Base-by-base conservation (phyloP, 495 filamentous ascomycete genomes). In the Rusavskia elegans region DNA sequence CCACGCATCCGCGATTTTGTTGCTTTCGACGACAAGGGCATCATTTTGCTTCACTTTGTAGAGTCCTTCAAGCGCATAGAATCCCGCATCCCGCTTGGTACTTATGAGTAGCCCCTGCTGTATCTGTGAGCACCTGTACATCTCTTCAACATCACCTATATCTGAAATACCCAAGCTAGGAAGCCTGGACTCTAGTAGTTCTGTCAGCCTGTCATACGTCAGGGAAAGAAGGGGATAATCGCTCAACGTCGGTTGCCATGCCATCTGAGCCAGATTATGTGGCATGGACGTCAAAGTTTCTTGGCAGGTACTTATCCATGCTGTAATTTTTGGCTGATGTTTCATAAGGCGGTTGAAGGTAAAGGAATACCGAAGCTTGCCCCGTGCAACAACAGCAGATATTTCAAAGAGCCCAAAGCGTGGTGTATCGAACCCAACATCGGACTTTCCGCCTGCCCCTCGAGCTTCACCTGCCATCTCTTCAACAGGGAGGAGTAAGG, bases 331-430 rank as follows among this genome's bases (percentile, higher is more conserved):
- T 4, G 71, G 59, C 45, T 78, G 78, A 52, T 82, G 75, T 44
- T 71, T 70, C 62, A 79, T 82, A 54, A 71, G 68, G 36, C 70
- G 70, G 61, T 77, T 82, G 63, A 78, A 84, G 0, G 77, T 66
- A 61, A 87, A 81, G 17, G 75, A 77, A 55, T 84, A 67, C n/a
- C 75, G 76, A 10, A 82, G 71, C 51, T 68, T 69, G 23, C 79
- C 80, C 49, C 78, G 68, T 36, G 75, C 72, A 17, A 83, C 70
- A 59, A 78, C 71, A 23, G 74, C 75, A 5, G 72, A 79, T 50
- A 82, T 72, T 58, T 86, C 83, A 50, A 87, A 82, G 3, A 85
- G 57, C 4, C 76, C 78, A 44, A 84, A 78, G 32, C 83, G 77
- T 8, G 77, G 77, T 21, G 73, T 72, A 19, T 69, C 63, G 30